phyloP scores from a whole-genome alignment of 352 stramenopile genomes.

The Globisporangium abappressorium region DNA sequence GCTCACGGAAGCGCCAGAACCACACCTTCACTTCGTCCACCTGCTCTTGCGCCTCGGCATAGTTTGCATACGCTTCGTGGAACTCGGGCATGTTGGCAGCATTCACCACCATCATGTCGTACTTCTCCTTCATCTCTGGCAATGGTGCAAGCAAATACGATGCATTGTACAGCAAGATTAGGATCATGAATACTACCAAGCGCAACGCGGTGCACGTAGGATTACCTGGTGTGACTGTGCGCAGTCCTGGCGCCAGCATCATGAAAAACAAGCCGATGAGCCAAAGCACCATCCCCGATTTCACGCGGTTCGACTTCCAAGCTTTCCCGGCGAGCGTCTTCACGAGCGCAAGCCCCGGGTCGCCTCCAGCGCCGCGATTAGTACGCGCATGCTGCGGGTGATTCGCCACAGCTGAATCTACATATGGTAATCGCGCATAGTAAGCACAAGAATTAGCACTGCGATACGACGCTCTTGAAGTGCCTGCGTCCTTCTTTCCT shows the following conservation, averaged over 20 bases:
- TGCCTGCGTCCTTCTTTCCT: neutral
- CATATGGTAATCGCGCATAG: neutral
- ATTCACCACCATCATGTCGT: conserved; percentile 72
- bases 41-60: conserved; percentile 47
- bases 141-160: neutral
- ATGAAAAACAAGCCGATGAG: conserved; percentile 82
- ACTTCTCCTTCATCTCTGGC: conserved; percentile 69
- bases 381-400: neutral
- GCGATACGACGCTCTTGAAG: neutral
- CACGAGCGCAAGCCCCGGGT: conserved; percentile 51
- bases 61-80: conserved; percentile 60
- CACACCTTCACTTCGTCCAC: conserved; percentile 78
- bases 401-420: conserved; percentile 2
- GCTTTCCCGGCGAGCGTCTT: conserved; percentile 51
- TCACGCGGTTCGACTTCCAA: conserved; percentile 60
- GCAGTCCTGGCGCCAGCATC: conserved; percentile 60
- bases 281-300: conserved; percentile 65
- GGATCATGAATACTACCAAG: neutral
- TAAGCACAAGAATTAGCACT: neutral
- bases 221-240: conserved; percentile 43
- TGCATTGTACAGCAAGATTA: neutral
- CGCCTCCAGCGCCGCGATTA: conserved; percentile 16
- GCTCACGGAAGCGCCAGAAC: conserved; percentile 85
- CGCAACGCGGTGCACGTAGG: neutral
- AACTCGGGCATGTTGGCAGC: conserved; percentile 79